Base-by-base conservation (phyloP, 2,329 filamentous ascomycete species). In the Calonectria montana region DNA sequence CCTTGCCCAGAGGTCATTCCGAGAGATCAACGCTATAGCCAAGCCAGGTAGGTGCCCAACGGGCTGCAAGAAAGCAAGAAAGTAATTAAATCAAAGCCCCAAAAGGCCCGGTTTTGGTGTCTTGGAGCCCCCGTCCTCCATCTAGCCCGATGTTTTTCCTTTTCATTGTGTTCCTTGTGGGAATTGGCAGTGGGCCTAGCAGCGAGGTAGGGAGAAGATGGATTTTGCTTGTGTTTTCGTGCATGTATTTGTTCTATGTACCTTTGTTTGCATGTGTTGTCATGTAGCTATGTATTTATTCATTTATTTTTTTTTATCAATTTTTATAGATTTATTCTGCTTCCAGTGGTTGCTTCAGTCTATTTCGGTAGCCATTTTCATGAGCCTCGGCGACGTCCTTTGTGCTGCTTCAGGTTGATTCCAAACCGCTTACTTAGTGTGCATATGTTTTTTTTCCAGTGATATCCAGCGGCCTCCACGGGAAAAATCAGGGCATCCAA, bases 391-490 rank as follows among this genome's bases (percentile, higher is more conserved):
- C 53, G 53, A 57, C 53, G 53, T 57, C 21, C 18, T 12, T 6
- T 31, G 27, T 21, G 31, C 29, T 57, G 53, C 53, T 59, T 59
- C 53, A 37, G 35, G 23, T 59, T 47, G 43, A 47, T 21, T 39
- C 18, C 53, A 59, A 23, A 35, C 53, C 35, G 53, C 53, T 59
- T 59, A 59, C 31, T 12, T 59, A 59, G 53, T 59, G 53, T 23
- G n/a, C 59, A 43, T 63, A 63, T 18, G 59, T 31, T 63, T 21
- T 45, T 48, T 50, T 64, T 39, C 31, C 62, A 65, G 62, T 39
- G 31, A n/a, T 18, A 15, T 53, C 31, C 62, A 65, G 62, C 45
- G 43, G 62, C 62, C 62, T 65, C 62, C 62, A 48, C 39, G 29
- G 16, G 29, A 29, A 45, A 45, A 29, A 23, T 41, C 37, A 62